Base-by-base conservation (phyloP, 1,139 yeast species). In the Chernovozyma sophiae-reginae region DNA sequence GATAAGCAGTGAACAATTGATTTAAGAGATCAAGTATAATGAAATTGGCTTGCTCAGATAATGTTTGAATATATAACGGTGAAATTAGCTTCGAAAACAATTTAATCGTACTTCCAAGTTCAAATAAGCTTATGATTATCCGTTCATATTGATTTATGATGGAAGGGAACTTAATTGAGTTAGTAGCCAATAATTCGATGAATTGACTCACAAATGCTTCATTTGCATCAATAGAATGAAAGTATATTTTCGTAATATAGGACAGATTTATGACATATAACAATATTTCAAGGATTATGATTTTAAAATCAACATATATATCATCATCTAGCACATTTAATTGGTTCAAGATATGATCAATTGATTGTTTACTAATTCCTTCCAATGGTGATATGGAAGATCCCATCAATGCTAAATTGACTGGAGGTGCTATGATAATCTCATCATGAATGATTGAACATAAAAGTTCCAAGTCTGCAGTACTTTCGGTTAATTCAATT, bases 61-160 rank as follows among this genome's bases (percentile, higher is more conserved):
- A 20, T 10, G 10, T 7, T 7, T 20, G 23, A 20, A 6, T 20
- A 10, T 20, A 20, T 20, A 62, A 36, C 11, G 54, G 53, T 6
- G 40, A 22, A 1, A 61, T 31, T 12, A 65, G 38, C 31, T 43
- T 46, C 33, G 51, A 47, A 29, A 65, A 45, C 23, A 43, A 41
- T 10, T 43, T 41, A 2, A 55, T 49, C 32, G 56, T 57, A 47
- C 69, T 62, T 0, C 75, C 75, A 18, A 68, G 47, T 43, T 67
- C 72, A 35, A 60, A 44, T 28, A 68, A 53, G 10, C 46, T 38
- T 1, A 60, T 38, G 11, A 64, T 46, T 18, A 67, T 41, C n/a
- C 29, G 6, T 10, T 20, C 10, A 10, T 20, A 20, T 10, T 20
- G 23, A 20, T 20, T 20, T 6, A 20, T 10, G 23, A 20, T 20